A percentile compares a stretch with the other conserved stretches of the same genome.
phyloP scores from a whole-genome alignment of 768 basidiomycete species.

The Fibroporia radiculosa region DNA sequence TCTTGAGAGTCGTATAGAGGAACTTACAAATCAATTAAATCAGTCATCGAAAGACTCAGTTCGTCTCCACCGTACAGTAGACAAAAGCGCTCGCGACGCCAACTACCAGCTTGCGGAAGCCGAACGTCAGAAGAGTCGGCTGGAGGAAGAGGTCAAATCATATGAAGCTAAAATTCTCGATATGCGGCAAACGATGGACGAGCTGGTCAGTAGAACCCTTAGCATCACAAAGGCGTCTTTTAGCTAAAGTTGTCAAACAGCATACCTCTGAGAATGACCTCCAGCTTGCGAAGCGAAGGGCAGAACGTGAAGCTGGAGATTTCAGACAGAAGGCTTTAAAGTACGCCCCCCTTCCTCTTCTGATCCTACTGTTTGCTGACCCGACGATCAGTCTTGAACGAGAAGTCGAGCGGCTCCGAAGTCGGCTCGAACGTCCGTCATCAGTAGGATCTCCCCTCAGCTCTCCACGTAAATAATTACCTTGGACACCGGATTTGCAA shows the following conservation, averaged over 20 bases:
- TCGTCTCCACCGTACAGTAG: slow-evolving; percentile 31
- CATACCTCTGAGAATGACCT: slow-evolving; percentile 66
- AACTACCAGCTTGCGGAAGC: slow-evolving; percentile 50
- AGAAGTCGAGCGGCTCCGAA: slow-evolving; percentile 63
- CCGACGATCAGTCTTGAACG: slow-evolving; percentile 43
- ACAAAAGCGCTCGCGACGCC: slow-evolving; percentile 44
- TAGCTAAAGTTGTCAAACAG: slow-evolving; percentile 25
- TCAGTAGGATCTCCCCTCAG: slow-evolving; percentile 27
- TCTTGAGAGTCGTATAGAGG: slow-evolving; percentile 65
- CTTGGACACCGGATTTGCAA: not conserved
- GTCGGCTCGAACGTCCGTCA: slow-evolving; percentile 52
- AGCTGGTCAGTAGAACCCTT: slow-evolving; percentile 39
- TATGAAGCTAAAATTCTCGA: slow-evolving; percentile 51
- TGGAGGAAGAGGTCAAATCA: slow-evolving; percentile 58
- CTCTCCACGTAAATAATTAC: slow-evolving; percentile 26
- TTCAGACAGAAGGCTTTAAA: slow-evolving; percentile 62
- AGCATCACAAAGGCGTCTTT: not conserved
- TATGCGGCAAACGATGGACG: slow-evolving; percentile 54
- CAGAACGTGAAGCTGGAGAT: slow-evolving; percentile 70
- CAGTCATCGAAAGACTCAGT: slow-evolving; percentile 41
- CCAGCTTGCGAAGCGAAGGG: slow-evolving; percentile 63
- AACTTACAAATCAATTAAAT: slow-evolving; percentile 53
- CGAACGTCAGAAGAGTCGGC: slow-evolving; percentile 49
- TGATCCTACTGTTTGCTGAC: slow-evolving; percentile 2
- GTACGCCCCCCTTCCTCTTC: slow-evolving; percentile 30